Conservation (phyloP, 768 basidiomycete species). For the Termitomyces sp. region DNA sequence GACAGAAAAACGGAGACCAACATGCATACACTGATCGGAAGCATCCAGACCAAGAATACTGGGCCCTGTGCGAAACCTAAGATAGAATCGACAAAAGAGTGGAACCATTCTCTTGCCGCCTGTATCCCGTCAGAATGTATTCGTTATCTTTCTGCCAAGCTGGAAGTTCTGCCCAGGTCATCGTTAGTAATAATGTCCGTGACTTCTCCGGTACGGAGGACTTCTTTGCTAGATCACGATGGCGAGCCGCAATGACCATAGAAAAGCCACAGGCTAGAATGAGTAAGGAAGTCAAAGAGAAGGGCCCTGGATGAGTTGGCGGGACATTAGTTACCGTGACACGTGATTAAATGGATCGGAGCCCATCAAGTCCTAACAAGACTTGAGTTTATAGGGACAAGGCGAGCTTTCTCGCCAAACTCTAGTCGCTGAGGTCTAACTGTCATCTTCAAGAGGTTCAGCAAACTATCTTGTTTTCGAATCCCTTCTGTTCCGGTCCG, state of each 20-base stretch:
- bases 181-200: slow-evolving; percentile 16
- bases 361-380: too few relatives aligned
- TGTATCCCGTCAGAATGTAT: slow-evolving; percentile 63
- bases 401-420: background rate
- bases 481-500: background rate
- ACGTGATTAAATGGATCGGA: slow-evolving; percentile 1
- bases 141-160: slow-evolving; percentile 74
- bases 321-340: background rate
- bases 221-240: slow-evolving; percentile 2
- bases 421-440: too few relatives aligned
- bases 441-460: background rate
- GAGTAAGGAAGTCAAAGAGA: background rate
- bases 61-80: slow-evolving; percentile 34
- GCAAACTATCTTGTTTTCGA: background rate
- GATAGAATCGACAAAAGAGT: background rate
- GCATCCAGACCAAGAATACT: slow-evolving; percentile 59
- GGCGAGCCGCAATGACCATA: background rate
- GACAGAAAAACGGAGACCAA: slow-evolving; percentile 28
- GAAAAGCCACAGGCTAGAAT: background rate
- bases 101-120: slow-evolving; percentile 39
- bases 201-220: background rate
- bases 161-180: slow-evolving; percentile 53
- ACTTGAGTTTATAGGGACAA: background rate
- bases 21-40: slow-evolving; percentile 60
- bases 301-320: background rate